Conservation (phyloP, 75 land plant genomes). For the Cryptomeria japonica region DNA sequence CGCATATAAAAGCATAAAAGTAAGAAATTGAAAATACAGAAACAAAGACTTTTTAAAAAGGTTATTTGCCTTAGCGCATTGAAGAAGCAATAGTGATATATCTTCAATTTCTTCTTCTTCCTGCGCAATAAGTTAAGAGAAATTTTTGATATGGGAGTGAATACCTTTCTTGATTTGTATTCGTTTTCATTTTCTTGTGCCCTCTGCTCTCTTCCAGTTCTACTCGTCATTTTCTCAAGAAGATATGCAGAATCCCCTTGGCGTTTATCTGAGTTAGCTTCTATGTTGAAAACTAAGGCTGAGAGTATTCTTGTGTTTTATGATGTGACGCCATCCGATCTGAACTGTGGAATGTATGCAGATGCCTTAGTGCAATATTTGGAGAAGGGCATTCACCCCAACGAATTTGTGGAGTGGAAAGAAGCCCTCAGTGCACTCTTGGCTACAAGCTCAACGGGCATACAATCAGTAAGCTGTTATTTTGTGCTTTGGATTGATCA, state of each 20-base stretch:
- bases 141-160: neutral
- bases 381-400: neutral
- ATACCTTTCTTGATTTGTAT: neutral
- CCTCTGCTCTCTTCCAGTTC: neutral
- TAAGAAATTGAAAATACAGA: neutral
- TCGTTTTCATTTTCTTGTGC: too few relatives aligned
- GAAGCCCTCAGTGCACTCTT: neutral
- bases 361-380: neutral
- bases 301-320: neutral
- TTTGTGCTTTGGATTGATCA: neutral
- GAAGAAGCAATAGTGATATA: too few relatives aligned
- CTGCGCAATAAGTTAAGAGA: too few relatives aligned
- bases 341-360: neutral
- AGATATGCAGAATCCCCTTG: neutral
- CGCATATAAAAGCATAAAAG: too few relatives aligned
- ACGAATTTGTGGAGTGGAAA: neutral
- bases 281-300: neutral
- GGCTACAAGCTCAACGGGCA: neutral
- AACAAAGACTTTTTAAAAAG: too few relatives aligned
- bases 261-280: neutral
- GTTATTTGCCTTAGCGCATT: too few relatives aligned
- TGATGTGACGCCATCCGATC: neutral
- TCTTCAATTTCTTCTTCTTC: too few relatives aligned
- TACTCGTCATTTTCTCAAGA: too few relatives aligned
- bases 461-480: neutral